Percentiles rank a stretch among this genome's conserved stretches.
phyloP scores from a whole-genome alignment of 2,329 filamentous ascomycete genomes.

The Xylariaceae sp. region DNA sequence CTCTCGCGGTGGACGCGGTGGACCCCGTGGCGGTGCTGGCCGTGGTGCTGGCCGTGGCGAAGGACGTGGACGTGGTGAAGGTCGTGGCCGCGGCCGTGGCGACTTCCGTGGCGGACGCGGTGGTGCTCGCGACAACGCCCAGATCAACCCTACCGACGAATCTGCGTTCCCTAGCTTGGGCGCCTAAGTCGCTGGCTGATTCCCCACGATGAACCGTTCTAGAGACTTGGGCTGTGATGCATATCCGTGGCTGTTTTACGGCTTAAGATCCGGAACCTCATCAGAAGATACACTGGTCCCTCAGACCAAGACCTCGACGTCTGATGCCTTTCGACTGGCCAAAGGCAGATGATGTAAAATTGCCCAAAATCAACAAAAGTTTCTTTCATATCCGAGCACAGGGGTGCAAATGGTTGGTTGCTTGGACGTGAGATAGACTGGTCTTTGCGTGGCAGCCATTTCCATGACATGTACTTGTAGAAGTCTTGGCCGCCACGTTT shows the following conservation, averaged over 20 bases:
- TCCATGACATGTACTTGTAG: conserved; percentile 25
- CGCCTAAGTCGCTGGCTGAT: conserved; percentile 33
- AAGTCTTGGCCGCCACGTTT: conserved; percentile 5
- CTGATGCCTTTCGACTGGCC: conserved; percentile 18
- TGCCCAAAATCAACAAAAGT: conserved; percentile 26
- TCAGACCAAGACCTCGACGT: conserved; percentile 6
- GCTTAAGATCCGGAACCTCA: conserved; percentile 11
- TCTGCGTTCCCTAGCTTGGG: conserved; percentile 59
- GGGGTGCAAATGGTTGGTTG: conserved; percentile 18
- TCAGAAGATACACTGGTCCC: conserved; percentile 8
- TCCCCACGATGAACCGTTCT: conserved; percentile 6
- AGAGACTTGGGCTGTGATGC: conserved; percentile 8
- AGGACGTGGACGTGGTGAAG: conserved; percentile 34
- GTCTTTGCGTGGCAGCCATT: conserved; percentile 16
- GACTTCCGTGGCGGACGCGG: conserved; percentile 36
- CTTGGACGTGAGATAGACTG: conserved; percentile 17
- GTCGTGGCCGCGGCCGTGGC: conserved; percentile 40
- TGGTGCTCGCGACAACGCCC: conserved; percentile 40
- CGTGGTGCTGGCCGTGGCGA: conserved; percentile 43
- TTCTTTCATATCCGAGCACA: conserved; percentile 23
- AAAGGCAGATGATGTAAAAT: conserved; percentile 14
- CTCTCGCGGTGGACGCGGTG: conserved; percentile 49
- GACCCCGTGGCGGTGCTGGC: conserved; percentile 47
- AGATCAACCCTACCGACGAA: conserved; percentile 56
- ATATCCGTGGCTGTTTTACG: conserved; percentile 1